Evolutionary conservation across 176 grass and related monocot genomes (phyloP).

Genomic region (Aechmea fasciata): DNA sequence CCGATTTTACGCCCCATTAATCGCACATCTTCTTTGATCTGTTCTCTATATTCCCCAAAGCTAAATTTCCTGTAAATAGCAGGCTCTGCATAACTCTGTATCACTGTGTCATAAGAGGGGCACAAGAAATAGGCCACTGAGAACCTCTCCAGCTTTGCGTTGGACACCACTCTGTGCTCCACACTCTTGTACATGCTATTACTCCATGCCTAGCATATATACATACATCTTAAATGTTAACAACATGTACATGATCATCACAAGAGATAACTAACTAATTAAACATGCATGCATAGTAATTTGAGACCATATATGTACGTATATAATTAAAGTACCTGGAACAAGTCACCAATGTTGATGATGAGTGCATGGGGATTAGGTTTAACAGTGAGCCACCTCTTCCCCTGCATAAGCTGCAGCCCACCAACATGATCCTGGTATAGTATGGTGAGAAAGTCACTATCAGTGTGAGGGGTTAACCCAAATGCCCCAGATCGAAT

Average conservation of each 20-base stretch:
- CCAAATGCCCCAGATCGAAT: conserved; percentile 34
- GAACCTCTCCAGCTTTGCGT: conserved; percentile 37
- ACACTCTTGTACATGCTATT: conserved; percentile 52
- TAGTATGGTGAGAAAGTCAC: conserved; percentile 64
- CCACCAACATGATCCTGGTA: conserved; percentile 49
- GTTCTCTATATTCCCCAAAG: conserved; percentile 63
- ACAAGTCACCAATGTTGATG: conserved; percentile 77
- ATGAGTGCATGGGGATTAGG: conserved; percentile 43
- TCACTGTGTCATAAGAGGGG: conserved; percentile 40
- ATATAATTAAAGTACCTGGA: conserved; percentile 34
- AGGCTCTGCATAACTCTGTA: conserved; percentile 11
- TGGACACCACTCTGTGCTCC: conserved; percentile 57
- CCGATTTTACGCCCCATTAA: conserved; percentile 52
- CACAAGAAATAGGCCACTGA: conserved; percentile 70
- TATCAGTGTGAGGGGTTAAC: conserved; percentile 70
- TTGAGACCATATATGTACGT: neutral
- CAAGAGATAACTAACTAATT: no score
- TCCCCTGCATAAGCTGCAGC: conserved; percentile 44
- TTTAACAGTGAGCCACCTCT: conserved; percentile 41
- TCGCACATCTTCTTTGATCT: conserved; percentile 49
- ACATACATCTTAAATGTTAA: neutral
- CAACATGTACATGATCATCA: no score
- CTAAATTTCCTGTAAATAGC: conserved; percentile 44
- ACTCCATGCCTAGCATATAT: conserved; percentile 47
- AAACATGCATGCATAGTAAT: no score